Conservation (phyloP, 257 asterid genomes). For the Nicotiana sylvestris region DNA sequence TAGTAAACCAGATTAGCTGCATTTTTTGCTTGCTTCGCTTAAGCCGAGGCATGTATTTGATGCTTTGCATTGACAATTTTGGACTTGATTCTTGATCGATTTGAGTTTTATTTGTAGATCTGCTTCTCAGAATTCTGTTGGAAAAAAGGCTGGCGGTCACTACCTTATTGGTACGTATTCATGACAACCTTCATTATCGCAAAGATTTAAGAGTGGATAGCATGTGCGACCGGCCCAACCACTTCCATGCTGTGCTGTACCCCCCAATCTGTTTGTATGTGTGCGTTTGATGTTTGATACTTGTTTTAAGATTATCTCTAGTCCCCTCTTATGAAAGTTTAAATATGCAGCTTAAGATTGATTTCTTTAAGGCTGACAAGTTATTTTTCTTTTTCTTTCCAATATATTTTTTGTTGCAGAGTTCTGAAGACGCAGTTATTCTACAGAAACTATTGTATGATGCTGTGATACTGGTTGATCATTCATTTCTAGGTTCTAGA, state of each 20-base stretch:
- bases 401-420: slow-evolving; percentile 40
- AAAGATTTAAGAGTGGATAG: slow-evolving; percentile 11
- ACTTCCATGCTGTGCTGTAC: not conserved
- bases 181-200: slow-evolving; percentile 8
- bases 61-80: not conserved
- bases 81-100: not conserved
- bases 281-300: not conserved
- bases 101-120: slow-evolving; percentile 47
- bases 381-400: not conserved
- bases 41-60: not conserved
- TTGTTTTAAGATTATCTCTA: not conserved
- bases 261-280: not conserved
- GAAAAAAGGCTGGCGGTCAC: slow-evolving; percentile 55
- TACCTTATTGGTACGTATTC: slow-evolving; percentile 54
- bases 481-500: slow-evolving; percentile 42
- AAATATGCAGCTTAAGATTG: not conserved
- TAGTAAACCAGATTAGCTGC: not conserved
- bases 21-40: not conserved
- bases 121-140: slow-evolving; percentile 60
- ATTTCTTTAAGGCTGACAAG: not conserved
- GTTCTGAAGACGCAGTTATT: slow-evolving; percentile 40
- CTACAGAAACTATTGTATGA: slow-evolving; percentile 52
- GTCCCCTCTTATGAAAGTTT: not conserved
- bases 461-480: slow-evolving; percentile 52
- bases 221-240: not conserved